Percentiles rank a stretch among this genome's conserved stretches.
phyloP scores from a whole-genome alignment of 768 basidiomycete species.

The Boletus edulis region DNA sequence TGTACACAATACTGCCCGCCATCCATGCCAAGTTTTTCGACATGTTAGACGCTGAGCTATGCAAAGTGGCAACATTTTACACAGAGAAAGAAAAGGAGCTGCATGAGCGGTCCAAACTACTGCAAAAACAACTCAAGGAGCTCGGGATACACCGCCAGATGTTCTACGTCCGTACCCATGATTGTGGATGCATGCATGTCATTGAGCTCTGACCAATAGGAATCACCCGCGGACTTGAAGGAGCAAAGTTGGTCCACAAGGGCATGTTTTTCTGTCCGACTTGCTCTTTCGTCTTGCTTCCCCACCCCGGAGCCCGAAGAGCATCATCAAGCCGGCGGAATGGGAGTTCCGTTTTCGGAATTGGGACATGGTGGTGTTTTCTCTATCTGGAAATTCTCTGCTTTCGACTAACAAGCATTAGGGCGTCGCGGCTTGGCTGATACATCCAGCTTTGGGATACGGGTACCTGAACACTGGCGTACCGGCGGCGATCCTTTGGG shows the following conservation, averaged over 20 bases:
- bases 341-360: neutral
- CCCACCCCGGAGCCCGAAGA: neutral
- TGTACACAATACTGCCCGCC: constrained; percentile 57
- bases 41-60: constrained; percentile 72
- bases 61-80: constrained; percentile 87
- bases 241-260: constrained; percentile 12
- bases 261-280: neutral
- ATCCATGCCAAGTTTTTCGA: constrained; percentile 73
- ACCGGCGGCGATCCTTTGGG: too few relatives aligned
- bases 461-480: neutral
- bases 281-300: neutral
- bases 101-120: constrained; percentile 40
- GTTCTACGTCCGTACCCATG: constrained; percentile 46
- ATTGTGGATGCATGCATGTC: neutral
- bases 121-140: constrained; percentile 73
- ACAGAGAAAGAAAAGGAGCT: constrained; percentile 64
- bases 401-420: neutral
- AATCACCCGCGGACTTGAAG: constrained; percentile 5
- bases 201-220: constrained; percentile 9
- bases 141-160: constrained; percentile 64
- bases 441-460: neutral
- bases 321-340: neutral
- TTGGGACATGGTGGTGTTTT: constrained; percentile 1
- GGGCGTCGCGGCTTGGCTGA: neutral
- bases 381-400: neutral